Evolutionary conservation across 345 rosid genomes (phyloP).

Genomic region (Eucalyptus pauciflora): DNA sequence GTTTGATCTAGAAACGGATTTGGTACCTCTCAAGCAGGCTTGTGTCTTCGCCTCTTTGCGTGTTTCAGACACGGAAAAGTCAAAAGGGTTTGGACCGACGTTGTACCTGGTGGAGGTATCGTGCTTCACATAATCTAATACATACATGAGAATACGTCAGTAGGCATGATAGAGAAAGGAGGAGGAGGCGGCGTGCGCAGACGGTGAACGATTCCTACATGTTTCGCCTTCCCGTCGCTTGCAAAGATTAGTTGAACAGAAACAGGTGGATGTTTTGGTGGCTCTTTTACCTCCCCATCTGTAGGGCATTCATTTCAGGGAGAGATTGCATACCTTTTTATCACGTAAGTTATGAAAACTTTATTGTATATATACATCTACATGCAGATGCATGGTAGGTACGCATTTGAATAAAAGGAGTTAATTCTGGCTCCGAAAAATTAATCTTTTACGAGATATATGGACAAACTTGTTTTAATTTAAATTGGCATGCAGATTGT

Average conservation of each 20-base stretch:
- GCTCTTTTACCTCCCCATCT: background rate
- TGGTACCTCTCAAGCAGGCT: background rate
- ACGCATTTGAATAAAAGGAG: background rate
- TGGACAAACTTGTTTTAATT: background rate
- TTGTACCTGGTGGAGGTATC: background rate
- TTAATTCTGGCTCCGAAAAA: background rate
- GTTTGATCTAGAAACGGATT: background rate
- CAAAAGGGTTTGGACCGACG: background rate
- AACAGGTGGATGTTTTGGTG: constrained; percentile 54
- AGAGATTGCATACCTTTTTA: background rate
- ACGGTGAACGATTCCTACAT: background rate
- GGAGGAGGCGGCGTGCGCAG: background rate
- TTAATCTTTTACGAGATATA: background rate
- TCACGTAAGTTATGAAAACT: background rate
- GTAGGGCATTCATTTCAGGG: constrained; percentile 5
- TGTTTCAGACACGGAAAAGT: background rate
- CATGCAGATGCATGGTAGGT: background rate
- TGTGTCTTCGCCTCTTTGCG: background rate
- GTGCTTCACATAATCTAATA: background rate
- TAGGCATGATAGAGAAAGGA: background rate
- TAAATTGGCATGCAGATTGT: background rate
- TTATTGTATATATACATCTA: background rate
- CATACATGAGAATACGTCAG: background rate
- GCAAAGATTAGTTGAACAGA: constrained; percentile 49
- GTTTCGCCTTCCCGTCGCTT: background rate